Percentiles rank a stretch among this genome's conserved stretches.
phyloP scores from a whole-genome alignment of 495 filamentous ascomycete species.

The Platismatia glauca region DNA sequence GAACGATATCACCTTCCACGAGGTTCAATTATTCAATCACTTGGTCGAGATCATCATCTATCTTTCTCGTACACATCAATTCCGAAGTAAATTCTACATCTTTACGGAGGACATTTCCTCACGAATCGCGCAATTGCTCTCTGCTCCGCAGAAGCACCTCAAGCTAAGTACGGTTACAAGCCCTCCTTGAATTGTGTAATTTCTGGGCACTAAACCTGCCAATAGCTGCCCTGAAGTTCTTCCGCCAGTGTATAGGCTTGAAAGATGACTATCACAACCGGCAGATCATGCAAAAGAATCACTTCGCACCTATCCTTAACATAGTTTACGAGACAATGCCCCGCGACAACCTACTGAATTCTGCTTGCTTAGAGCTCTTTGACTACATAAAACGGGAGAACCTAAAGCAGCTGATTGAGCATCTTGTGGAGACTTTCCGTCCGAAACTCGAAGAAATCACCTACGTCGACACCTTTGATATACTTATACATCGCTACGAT shows the following conservation, averaged over 20 bases:
- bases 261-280: conserved; percentile 90
- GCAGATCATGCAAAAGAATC: conserved; percentile 72
- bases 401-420: conserved; percentile 69
- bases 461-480: conserved; percentile 80
- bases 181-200: neutral
- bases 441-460: conserved; percentile 68
- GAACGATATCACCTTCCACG: conserved; percentile 57
- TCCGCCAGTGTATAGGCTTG: conserved; percentile 75
- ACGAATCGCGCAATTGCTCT: conserved; percentile 74
- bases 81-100: conserved; percentile 81
- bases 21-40: conserved; percentile 81
- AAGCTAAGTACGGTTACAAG: conserved; percentile 62
- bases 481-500: conserved; percentile 69
- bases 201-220: conserved; percentile 7
- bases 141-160: conserved; percentile 82
- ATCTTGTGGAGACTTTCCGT: conserved; percentile 83
- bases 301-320: conserved; percentile 81
- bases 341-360: conserved; percentile 90
- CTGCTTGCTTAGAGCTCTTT: conserved; percentile 93
- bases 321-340: conserved; percentile 87
- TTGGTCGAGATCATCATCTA: conserved; percentile 93
- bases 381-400: conserved; percentile 82
- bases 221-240: conserved; percentile 84
- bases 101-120: conserved; percentile 68
- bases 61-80: conserved; percentile 81